Evolutionary conservation across 2,329 filamentous ascomycete genomes (phyloP), one percentile per base, ranked within the genome.

Genomic region (Ophiostoma novo-ulmi): DNA sequence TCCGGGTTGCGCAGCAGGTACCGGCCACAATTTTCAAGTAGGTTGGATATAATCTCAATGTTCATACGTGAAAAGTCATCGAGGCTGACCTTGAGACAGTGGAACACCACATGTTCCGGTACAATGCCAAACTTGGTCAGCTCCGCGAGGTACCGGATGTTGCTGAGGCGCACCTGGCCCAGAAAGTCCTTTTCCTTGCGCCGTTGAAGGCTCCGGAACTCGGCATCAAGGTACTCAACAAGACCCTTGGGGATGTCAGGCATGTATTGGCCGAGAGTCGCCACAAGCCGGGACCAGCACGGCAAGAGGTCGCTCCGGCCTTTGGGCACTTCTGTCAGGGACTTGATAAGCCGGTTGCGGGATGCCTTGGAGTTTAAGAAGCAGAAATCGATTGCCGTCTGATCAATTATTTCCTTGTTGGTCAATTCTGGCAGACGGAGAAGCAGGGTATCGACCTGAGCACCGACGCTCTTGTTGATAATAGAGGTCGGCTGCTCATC

Each of bases 31-130:
- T 98, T 98, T 79, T 99, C 95, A 31, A 99, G 85, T 38, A 99
- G 84, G 77, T 96, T 97, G 77, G 94, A 96, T 74, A 99, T 94
- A 75, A 99, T 97, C 79, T 99, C 96, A 74, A 99, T 97, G 77
- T 99, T 99, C 91, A 97, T 97, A 73, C 94, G 88, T 2, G 95
- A 97, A 77, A 99, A 99, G 77, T 99, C 95, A 76, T 99, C 95
- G 38, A 99, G 82, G 75, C 94, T 96, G 78, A 99, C 94, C 80
- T 97, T 99, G 76, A 99, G 88, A 78, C 95, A 99, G 78, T 99
- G 95, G 78, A 99, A 99, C 70, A 99, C 96, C 74, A 99, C 94
- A 80, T 99, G 95, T 79, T 99, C 95, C 0, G 96, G 95, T 10
- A 99, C 95, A 41, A 97, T 93, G 41, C 95, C 94, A 77, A 99